These are phyloP conservation scores for Wakefieldia striispora DNA, from an alignment of 768 basidiomycete species.

Conservation along the genomic window DNA sequence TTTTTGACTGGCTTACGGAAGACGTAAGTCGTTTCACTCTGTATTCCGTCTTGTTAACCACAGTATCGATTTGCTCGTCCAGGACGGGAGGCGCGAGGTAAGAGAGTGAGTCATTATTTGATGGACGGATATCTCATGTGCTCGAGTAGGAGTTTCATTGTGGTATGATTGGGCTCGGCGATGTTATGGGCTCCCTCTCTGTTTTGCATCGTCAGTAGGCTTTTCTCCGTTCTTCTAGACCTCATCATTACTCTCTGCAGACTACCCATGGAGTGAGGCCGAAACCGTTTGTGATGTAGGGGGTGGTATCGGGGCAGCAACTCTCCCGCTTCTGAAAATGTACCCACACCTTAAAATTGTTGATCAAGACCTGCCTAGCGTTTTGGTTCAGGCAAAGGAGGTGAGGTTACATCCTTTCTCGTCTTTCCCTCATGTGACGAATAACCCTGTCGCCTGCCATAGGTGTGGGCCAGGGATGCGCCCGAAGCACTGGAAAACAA, in stretches of 20 bases:
- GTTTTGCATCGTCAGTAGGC: constrained; percentile 19
- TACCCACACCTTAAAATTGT: constrained; percentile 31
- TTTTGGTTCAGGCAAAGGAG: constrained; percentile 19
- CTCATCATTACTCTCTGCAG: too few relatives aligned
- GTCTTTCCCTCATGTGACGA: too few relatives aligned
- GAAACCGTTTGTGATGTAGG: constrained; percentile 34
- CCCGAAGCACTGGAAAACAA: constrained; percentile 25
- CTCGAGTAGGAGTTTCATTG: constrained; percentile 21
- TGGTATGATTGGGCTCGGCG: too few relatives aligned
- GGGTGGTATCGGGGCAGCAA: constrained; percentile 32
- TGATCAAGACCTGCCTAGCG: constrained; percentile 31
- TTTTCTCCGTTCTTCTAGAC: too few relatives aligned
- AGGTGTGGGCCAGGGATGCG: constrained; percentile 25
- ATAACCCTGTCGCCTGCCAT: too few relatives aligned
- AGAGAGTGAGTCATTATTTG: not conserved
- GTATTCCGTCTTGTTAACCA: too few relatives aligned
- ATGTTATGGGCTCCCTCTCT: too few relatives aligned
- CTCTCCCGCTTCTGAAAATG: constrained; percentile 30
- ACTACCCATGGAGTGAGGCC: too few relatives aligned
- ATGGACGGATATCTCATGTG: not conserved
- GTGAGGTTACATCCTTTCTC: constrained; percentile 1
- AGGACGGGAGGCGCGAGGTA: constrained; percentile 18
- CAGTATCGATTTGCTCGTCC: too few relatives aligned
- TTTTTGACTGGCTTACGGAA: too few relatives aligned
- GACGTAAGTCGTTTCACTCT: too few relatives aligned